Evolutionary conservation across 495 filamentous ascomycete genomes (phyloP).

Genomic region (Penicillium roqueforti): DNA sequence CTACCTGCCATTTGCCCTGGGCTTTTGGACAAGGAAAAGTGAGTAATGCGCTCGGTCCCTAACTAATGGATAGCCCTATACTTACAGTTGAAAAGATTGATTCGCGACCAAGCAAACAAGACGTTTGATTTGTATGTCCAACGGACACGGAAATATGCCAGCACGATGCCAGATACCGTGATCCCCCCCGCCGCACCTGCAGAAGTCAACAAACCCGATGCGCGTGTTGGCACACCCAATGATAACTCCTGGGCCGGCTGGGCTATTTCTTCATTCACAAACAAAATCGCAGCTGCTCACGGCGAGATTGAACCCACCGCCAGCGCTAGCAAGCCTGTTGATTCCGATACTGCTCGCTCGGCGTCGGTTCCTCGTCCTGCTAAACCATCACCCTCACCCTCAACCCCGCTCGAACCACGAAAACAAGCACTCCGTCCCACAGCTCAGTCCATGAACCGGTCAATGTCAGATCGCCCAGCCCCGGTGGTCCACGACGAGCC

Average conservation of each 20-base stretch:
- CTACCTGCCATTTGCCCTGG: conserved; percentile 78
- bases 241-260: conserved; percentile 86
- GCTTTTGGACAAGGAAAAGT: conserved; percentile 85
- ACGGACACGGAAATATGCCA: conserved; percentile 71
- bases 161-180: conserved; percentile 74
- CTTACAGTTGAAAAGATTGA: conserved; percentile 43
- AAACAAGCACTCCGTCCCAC: conserved; percentile 36
- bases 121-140: conserved; percentile 86
- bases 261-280: conserved; percentile 98
- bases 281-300: conserved; percentile 76
- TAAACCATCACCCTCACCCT: conserved; percentile 51
- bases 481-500: conserved; percentile 38
- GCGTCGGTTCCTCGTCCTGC: conserved; percentile 44
- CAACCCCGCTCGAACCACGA: conserved; percentile 39
- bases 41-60: conserved; percentile 7
- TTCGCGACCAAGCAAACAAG: conserved; percentile 88
- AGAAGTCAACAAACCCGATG: conserved; percentile 40
- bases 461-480: conserved; percentile 37
- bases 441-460: conserved; percentile 41
- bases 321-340: conserved; percentile 26
- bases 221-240: conserved; percentile 71
- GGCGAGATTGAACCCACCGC: conserved; percentile 70
- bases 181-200: conserved; percentile 46
- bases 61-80: neutral
- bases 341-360: conserved; percentile 36